These are phyloP conservation scores for Tympanopsis confertula DNA, from an alignment of 2,329 filamentous ascomycete genomes.

Conservation along the genomic window DNA sequence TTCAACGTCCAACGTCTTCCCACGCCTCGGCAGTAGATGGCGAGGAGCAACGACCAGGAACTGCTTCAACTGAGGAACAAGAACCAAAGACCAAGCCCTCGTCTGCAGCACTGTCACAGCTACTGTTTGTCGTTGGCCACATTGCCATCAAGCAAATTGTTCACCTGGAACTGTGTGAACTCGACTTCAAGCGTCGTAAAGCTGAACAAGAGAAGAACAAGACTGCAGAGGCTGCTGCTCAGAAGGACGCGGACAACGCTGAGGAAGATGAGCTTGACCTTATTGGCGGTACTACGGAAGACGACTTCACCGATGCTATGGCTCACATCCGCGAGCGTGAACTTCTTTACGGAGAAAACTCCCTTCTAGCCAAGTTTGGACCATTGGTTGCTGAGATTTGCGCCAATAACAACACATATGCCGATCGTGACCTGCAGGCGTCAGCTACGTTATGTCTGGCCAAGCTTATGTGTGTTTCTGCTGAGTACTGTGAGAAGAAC, in stretches of 20 bases:
- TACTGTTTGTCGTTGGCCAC: conserved; percentile 90
- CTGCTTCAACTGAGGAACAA: conserved; percentile 4
- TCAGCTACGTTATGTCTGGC: conserved; percentile 89
- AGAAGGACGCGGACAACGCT: conserved; percentile 42
- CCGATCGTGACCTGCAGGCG: conserved; percentile 79
- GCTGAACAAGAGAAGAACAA: conserved; percentile 69
- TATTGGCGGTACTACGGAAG: conserved; percentile 90
- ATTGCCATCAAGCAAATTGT: conserved; percentile 98
- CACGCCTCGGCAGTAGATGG: conserved; percentile 13
- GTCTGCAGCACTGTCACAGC: conserved; percentile 70
- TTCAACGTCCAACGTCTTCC: conserved; percentile 14
- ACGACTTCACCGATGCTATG: conserved; percentile 84
- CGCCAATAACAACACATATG: conserved; percentile 84
- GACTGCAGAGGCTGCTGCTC: conserved; percentile 14
- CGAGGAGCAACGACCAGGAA: conserved; percentile 8
- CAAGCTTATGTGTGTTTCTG: conserved; percentile 96
- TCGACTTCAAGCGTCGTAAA: conserved; percentile 95
- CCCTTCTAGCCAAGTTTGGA: conserved; percentile 80
- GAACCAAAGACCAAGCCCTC: conserved; percentile 48
- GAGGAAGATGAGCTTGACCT: conserved; percentile 86
- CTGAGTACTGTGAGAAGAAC: conserved; percentile 90
- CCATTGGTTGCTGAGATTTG: conserved; percentile 88
- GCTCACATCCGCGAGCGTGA: conserved; percentile 75
- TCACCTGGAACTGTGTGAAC: conserved; percentile 90
- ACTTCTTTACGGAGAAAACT: conserved; percentile 70